These are phyloP conservation scores for Raddia guianensis DNA, from an alignment of 176 grass and related monocot species.

Conservation along the genomic window DNA sequence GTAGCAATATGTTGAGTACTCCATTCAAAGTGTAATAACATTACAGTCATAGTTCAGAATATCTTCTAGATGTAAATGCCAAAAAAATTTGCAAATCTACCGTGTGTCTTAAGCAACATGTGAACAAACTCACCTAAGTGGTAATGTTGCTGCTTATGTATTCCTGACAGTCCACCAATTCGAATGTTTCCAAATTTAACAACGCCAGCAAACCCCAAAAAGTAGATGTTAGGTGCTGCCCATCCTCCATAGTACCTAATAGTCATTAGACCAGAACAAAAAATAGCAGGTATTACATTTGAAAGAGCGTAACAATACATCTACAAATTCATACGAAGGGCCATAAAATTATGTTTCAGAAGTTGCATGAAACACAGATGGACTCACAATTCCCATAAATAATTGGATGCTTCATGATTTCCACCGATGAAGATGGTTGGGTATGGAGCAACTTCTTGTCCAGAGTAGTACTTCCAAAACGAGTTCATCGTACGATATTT, in stretches of 20 bases:
- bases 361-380: neutral
- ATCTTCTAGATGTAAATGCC: constrained; percentile 9
- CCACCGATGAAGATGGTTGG: constrained; percentile 88
- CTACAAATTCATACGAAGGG: neutral
- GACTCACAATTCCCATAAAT: constrained; percentile 94
- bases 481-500: constrained; percentile 69
- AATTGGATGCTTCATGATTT: constrained; percentile 96
- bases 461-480: constrained; percentile 98
- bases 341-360: neutral
- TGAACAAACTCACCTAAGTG: constrained; percentile 57
- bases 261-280: neutral
- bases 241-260: constrained; percentile 94
- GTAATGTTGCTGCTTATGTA: constrained; percentile 69
- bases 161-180: constrained; percentile 90
- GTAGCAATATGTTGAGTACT: constrained; percentile 24
- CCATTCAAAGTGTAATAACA: constrained; percentile 13
- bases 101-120: neutral
- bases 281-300: constrained; percentile 31
- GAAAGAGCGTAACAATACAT: neutral
- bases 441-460: constrained; percentile 77
- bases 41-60: constrained; percentile 8
- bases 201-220: constrained; percentile 85
- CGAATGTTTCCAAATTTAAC: constrained; percentile 92
- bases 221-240: constrained; percentile 92
- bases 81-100: constrained; percentile 16